Conservation (phyloP, 306 rosid species). For the Geum urbanum region DNA sequence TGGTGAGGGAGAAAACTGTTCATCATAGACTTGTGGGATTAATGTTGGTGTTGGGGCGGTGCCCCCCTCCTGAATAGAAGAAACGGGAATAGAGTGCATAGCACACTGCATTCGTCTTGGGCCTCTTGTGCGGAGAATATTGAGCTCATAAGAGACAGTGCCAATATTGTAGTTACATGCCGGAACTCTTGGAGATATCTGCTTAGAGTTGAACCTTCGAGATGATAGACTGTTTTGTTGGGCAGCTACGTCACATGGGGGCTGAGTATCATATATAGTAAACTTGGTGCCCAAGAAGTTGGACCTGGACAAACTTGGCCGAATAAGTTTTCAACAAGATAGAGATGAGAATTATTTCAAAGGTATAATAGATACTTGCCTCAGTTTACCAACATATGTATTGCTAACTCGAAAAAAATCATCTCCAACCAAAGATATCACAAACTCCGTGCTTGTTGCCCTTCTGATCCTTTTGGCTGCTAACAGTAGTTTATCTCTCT, state of each 20-base stretch:
- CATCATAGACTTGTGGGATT: slow-evolving; percentile 34
- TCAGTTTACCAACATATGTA: slow-evolving; percentile 65
- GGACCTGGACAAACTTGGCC: slow-evolving; percentile 54
- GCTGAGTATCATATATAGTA: slow-evolving; percentile 56
- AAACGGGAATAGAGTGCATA: slow-evolving; percentile 61
- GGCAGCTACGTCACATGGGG: slow-evolving; percentile 35
- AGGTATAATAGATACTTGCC: slow-evolving; percentile 41
- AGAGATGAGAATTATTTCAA: slow-evolving; percentile 7
- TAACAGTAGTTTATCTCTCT: slow-evolving; percentile 58
- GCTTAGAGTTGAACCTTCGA: slow-evolving; percentile 58
- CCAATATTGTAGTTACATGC: slow-evolving; percentile 58
- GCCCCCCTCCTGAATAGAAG: slow-evolving; percentile 76
- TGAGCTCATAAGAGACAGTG: slow-evolving; percentile 55
- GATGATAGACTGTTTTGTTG: slow-evolving; percentile 36
- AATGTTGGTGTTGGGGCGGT: slow-evolving; percentile 61
- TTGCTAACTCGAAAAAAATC: slow-evolving; percentile 67
- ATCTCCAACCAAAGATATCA: slow-evolving; percentile 61
- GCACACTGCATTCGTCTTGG: slow-evolving; percentile 74
- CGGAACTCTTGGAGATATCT: slow-evolving; percentile 68
- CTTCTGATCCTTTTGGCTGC: slow-evolving; percentile 79
- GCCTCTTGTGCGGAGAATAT: slow-evolving; percentile 63
- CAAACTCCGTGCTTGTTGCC: slow-evolving; percentile 65
- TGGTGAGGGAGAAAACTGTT: slow-evolving; percentile 35
- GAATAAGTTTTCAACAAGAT: slow-evolving; percentile 20
- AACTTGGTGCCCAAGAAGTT: slow-evolving; percentile 79